Conservation (phyloP, 169 alveolate genomes). For the Plasmodium vinckei region DNA sequence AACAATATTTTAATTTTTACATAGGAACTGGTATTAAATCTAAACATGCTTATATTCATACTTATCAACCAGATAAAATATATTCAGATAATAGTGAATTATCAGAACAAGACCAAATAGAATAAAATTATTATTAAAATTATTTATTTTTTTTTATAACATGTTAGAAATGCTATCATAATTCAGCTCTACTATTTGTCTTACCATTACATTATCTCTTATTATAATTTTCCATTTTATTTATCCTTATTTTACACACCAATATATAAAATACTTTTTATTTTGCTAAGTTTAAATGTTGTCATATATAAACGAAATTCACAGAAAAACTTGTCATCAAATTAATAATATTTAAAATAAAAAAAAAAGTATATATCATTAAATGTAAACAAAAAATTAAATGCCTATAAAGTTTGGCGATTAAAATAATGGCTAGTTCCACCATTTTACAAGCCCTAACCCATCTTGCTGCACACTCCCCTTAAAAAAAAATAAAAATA, state of each 20-base stretch:
- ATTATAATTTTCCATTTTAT: not conserved
- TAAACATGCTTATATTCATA: slow-evolving; percentile 38
- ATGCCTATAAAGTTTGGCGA: too few species aligned
- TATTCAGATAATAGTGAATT: slow-evolving; percentile 65
- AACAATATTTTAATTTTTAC: slow-evolving; percentile 46
- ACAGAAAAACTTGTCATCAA: too few species aligned
- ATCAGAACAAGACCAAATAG: slow-evolving; percentile 45
- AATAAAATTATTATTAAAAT: slow-evolving; percentile 7
- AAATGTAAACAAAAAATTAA: slow-evolving; percentile 11
- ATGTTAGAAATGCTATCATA: not conserved
- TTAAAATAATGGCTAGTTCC: slow-evolving; percentile 18
- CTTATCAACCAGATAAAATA: slow-evolving; percentile 43
- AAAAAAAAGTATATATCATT: not conserved
- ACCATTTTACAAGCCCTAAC: slow-evolving; percentile 64
- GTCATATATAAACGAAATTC: too few species aligned
- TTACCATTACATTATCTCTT: not conserved
- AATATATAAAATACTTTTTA: too few species aligned
- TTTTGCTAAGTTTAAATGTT: too few species aligned
- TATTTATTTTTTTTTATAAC: not conserved
- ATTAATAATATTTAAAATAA: too few species aligned
- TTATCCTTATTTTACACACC: too few species aligned
- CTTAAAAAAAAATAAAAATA: slow-evolving; percentile 20
- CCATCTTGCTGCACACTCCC: slow-evolving; percentile 75
- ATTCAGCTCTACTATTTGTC: not conserved
- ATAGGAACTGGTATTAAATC: slow-evolving; percentile 62